These are phyloP conservation scores for Podospora tetraspora DNA, from an alignment of 495 filamentous ascomycete genomes.

Conservation along the genomic window DNA sequence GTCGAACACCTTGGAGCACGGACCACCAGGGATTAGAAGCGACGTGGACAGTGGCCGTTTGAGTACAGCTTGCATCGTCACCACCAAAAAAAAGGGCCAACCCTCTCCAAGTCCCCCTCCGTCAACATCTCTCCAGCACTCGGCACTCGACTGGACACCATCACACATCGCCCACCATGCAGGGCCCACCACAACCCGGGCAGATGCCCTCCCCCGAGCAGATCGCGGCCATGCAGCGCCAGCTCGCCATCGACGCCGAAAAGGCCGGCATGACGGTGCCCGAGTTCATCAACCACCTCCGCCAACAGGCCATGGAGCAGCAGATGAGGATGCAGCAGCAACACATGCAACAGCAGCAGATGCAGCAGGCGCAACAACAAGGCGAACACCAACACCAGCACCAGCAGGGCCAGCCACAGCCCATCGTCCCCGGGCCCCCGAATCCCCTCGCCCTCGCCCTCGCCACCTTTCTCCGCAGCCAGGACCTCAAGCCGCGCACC, in stretches of 20 bases:
- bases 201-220: slow-evolving; percentile 74
- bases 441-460: slow-evolving; percentile 85
- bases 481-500: slow-evolving; percentile 84
- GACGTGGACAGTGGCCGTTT: slow-evolving; percentile 14
- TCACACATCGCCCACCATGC: slow-evolving; percentile 4
- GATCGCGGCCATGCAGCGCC: slow-evolving; percentile 75
- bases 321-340: slow-evolving; percentile 60
- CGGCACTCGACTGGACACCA: not conserved
- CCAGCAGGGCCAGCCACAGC: slow-evolving; percentile 52
- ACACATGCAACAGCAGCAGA: slow-evolving; percentile 47
- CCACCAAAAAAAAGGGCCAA: not conserved
- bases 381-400: slow-evolving; percentile 46
- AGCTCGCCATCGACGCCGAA: slow-evolving; percentile 70
- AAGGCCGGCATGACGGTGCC: slow-evolving; percentile 71
- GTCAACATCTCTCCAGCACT: slow-evolving; percentile 1
- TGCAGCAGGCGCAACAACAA: slow-evolving; percentile 27
- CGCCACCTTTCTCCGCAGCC: slow-evolving; percentile 78
- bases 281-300: slow-evolving; percentile 62
- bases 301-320: slow-evolving; percentile 50
- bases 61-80: slow-evolving; percentile 16
- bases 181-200: slow-evolving; percentile 19
- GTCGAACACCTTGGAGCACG: not conserved
- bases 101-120: not conserved
- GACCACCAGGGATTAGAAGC: slow-evolving; percentile 11
- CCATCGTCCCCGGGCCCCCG: slow-evolving; percentile 66